Base-by-base conservation (phyloP, 148 eudicot genomes). In the Cornus suecica region DNA sequence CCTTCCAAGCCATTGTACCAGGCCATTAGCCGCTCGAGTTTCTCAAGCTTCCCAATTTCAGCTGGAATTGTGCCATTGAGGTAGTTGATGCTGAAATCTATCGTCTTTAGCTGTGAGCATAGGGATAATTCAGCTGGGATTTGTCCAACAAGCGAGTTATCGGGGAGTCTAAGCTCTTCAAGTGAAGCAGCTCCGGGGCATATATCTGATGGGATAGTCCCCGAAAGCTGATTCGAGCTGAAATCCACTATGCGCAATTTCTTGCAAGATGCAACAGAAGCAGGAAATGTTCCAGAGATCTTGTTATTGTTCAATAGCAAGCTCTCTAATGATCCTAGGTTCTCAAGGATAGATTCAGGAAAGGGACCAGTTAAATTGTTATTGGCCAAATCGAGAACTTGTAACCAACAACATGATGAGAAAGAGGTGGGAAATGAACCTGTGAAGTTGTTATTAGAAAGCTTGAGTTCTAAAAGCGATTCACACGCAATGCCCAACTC, bases 1-100 rank as follows among this genome's bases (percentile, higher is more conserved):
- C 99, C 99, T 69, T 92, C 96, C 79, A 94, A 85, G 72, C 86
- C 87, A 76, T 94, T 94, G 85, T 94, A 94, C 99, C 99, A 94
- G 1, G 88, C 96, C 20, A 94, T 87, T 16, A 94, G 78, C 87
- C 87, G 87, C 80, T 94, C 96, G 5, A 94, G 89, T 68, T 90
- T 90, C 72, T 74, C 83, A 41, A 92, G 82, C 41, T 86, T 84
- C 23, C 97, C 91, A 5, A 94, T 73, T 81, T 88, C 94, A 4
- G 84, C 81, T 9, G 97, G 99, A 51, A 94, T 89, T 26, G 94
- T 72, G 30, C 99, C 97, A 28, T 86, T 90, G 61, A 94, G 75
- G 78, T 89, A 90, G 79, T 94, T 94, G 77, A 94, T 60, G 81
- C 99, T 94, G 72, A 94, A 85, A 83, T 94, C 99, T 23, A 94